Conservation (phyloP, 169 alveolate genomes). For the Eimeria zaria region DNA sequence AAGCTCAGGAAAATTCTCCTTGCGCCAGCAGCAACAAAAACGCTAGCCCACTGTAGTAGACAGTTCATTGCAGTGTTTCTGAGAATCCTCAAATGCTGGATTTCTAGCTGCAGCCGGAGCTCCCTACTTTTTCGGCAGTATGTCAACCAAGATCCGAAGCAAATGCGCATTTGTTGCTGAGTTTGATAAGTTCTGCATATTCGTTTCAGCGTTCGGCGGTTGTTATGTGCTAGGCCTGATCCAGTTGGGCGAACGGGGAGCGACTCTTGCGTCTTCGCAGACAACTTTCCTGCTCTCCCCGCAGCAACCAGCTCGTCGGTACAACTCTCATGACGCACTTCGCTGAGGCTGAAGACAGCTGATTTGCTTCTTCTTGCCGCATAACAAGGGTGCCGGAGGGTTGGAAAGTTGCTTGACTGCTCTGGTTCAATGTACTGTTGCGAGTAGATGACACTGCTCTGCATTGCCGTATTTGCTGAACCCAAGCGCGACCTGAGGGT, state of each 20-base stretch:
- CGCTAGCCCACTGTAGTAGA: constrained; percentile 37
- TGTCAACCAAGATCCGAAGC: constrained; percentile 53
- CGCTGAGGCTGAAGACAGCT: not conserved
- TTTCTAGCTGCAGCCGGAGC: constrained; percentile 55
- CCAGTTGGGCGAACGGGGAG: not conserved
- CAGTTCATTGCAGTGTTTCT: constrained; percentile 31
- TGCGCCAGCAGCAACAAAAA: constrained; percentile 56
- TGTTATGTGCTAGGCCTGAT: not conserved
- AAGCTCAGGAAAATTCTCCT: constrained; percentile 14
- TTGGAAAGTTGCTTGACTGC: not conserved
- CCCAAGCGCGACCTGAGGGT: not conserved
- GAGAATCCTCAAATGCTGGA: constrained; percentile 32
- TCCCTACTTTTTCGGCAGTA: constrained; percentile 43
- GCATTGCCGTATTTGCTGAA: not conserved
- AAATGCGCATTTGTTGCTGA: constrained; percentile 49
- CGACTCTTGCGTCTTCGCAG: not conserved
- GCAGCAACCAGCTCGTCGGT: not conserved
- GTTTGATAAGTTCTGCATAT: constrained; percentile 10
- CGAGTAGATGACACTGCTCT: not conserved
- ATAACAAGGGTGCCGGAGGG: not conserved
- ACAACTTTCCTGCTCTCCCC: not conserved
- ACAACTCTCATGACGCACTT: not conserved
- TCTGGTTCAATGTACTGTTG: not conserved
- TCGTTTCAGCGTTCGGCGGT: not conserved
- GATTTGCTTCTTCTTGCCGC: not conserved